Base-by-base conservation (phyloP, 768 basidiomycete genomes). In the Kwoniella dejecticola region DNA sequence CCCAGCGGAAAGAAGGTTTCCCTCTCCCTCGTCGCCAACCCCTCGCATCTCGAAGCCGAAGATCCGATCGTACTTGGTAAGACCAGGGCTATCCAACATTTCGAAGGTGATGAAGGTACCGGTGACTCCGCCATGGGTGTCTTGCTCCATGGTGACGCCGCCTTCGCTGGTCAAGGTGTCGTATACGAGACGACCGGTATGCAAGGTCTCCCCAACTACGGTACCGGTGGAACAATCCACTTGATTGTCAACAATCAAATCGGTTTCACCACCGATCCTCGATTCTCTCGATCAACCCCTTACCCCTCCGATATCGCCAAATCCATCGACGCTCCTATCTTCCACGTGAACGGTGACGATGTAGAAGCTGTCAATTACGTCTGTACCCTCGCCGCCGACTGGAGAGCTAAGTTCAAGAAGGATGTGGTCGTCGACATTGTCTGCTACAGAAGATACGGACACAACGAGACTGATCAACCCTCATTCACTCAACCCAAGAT, bases 181-280 rank as follows among this genome's bases (percentile, higher is more conserved):
- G 94, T 99, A 21, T 99, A 99, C 80, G 96, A 99, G 83, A 97
- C 95, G 26, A 96, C 96, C 89, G 96, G 96, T 71, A 89, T 98
- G 83, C 89, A 93, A 82, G 91, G 89, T 75, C 85, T 99, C 46
- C 92, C 92, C 23, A 88, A 85, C 81, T 99, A 98, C 78, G 93
- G 94, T 30, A 97, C 93, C 13, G 96, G 96, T 60, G 96, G 96
- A 58, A 98, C 96, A 48, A 91, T 99, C 70, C 96, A 99, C 77
- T 83, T 99, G 52, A 95, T 98, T 69, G 92, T 98, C 69, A 98
- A 98, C 83, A 98, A 98, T 81, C 95, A 98, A 78, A 95, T 98
- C 62, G 95, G 95, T 60, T 99, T 99, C 83, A 99, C 96, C 52
- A 99, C 96, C 31, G 95, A 98, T 76, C 96, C 96, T 46, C 88